These are phyloP conservation scores for Wallemia ichthyophaga DNA, from an alignment of 1,284 basidiomycete genomes.

Conservation along the genomic window DNA sequence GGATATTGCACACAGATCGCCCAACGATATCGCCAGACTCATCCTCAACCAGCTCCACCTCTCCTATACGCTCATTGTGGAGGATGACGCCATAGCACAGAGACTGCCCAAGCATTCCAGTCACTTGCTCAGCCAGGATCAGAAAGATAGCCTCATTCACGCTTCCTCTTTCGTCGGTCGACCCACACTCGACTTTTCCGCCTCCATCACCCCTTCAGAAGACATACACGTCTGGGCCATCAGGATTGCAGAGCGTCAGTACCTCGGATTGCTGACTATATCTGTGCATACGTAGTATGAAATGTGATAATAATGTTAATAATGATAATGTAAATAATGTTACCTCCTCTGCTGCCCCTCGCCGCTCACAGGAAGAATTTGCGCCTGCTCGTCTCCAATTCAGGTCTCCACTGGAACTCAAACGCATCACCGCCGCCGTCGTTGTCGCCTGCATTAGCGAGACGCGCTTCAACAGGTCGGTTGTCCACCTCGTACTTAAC, in stretches of 20 bases:
- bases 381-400: background rate
- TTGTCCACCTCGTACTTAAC: slow-evolving; percentile 22
- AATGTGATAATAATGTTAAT: too few relatives aligned
- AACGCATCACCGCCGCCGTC: background rate
- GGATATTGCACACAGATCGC: background rate
- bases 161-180: background rate
- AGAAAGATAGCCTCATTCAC: background rate
- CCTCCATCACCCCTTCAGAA: background rate
- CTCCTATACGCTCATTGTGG: background rate
- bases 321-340: background rate
- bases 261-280: background rate
- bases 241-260: background rate
- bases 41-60: background rate
- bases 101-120: background rate
- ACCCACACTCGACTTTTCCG: background rate
- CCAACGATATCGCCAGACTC: background rate
- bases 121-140: background rate
- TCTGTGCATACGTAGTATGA: background rate
- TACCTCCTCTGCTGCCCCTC: too few relatives aligned
- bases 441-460: background rate
- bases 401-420: background rate
- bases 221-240: background rate
- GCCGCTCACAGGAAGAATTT: background rate
- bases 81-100: background rate
- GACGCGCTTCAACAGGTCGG: background rate